Percentiles rank a stretch among this genome's conserved stretches.
Conservation (phyloP, 371 early-diverging fungal genomes). For the Lichtheimia hyalospora region DNA sequence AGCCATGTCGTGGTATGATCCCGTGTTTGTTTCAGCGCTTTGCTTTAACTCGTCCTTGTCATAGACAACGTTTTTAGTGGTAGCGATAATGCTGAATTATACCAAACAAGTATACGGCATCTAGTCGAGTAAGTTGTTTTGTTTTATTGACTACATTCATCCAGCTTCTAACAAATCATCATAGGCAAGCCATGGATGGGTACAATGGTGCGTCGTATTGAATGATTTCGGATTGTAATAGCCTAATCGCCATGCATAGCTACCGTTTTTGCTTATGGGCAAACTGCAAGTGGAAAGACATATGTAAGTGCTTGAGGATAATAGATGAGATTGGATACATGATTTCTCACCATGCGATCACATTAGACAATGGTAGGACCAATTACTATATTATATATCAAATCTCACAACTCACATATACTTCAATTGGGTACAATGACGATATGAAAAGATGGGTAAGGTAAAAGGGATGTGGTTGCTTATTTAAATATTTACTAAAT, state of each 20-base stretch:
- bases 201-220: slow-evolving; percentile 14
- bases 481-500: not conserved
- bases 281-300: slow-evolving; percentile 86
- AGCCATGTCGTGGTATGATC: too few relatives aligned
- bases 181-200: slow-evolving; percentile 18
- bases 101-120: slow-evolving; percentile 11
- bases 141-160: not conserved
- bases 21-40: too few relatives aligned
- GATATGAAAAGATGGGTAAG: slow-evolving; percentile 28
- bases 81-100: slow-evolving; percentile 11
- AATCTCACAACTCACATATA: too few relatives aligned
- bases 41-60: not conserved
- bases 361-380: slow-evolving; percentile 23
- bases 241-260: slow-evolving; percentile 29
- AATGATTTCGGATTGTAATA: not conserved
- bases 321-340: not conserved
- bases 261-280: slow-evolving; percentile 79
- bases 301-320: slow-evolving; percentile 30
- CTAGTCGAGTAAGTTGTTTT: slow-evolving; percentile 26
- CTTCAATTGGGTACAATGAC: too few relatives aligned
- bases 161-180: not conserved
- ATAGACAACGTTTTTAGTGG: slow-evolving; percentile 14
- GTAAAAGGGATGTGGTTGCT: not conserved
- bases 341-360: not conserved
- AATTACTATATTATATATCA: too few relatives aligned